Base-by-base conservation (phyloP, 257 asterid species). In the Fraxinus americana region DNA sequence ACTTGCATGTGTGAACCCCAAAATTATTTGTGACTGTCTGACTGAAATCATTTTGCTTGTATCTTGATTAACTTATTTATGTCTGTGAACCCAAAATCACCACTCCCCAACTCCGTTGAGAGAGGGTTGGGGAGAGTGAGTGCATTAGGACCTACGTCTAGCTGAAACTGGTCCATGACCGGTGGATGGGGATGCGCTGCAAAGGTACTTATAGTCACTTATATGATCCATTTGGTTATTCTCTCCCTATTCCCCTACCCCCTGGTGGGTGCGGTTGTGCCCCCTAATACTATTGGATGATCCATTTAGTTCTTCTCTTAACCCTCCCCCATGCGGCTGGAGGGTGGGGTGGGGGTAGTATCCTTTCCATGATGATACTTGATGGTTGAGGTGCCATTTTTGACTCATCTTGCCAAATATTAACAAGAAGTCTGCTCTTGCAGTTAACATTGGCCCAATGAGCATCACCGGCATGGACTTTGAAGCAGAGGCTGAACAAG, bases 361-460 rank as follows among this genome's bases (percentile, higher is more conserved):
- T 41, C 4, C 50, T 41, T 10, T 41, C 4, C 50, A 48, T 59
- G 65, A 34, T 75, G 30, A 61, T 35, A 23, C 74, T 45, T 66
- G 14, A 32, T 30, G 50, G 16, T 11, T 41, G 39, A 61, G 73
- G n/a, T 67, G 61, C 75, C 30, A 25, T 27, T 74, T 67, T 57
- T 32, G 71, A 29, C 71, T 72, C 68, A 21, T 17, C 71, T 13
- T 77, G 66, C 50, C n/a, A 43, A n/a, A 14, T 71, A 57, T 38
- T 81, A 19, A 78, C 82, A 38, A 45, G 77, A 77, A 84, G 12
- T 45, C 52, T 45, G 59, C 21, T 59, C 72, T 63, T 88, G 89
- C 92, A 96, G 98, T 96, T 82, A 96, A 96, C 83, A 73, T 93
- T 19, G 99, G 99, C 75, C 90, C 38, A 83, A 96, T 96, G 98